Percentiles rank a stretch among this genome's conserved stretches.
Evolutionary conservation across 306 rosid genomes (phyloP).

Genomic region (Quercus berberidifolia): DNA sequence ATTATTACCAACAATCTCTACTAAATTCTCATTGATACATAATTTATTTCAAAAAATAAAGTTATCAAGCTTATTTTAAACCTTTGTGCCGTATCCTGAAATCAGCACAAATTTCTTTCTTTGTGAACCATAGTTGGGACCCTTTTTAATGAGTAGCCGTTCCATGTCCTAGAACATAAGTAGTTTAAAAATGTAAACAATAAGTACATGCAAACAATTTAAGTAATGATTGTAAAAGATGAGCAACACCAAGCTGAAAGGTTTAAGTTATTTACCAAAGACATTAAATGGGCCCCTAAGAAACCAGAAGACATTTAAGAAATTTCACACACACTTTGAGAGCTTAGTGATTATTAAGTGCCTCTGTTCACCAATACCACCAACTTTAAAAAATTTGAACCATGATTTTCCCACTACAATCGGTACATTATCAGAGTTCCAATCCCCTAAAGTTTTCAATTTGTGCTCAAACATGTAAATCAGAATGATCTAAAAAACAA

Average conservation of each 20-base stretch:
- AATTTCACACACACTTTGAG: too few species aligned
- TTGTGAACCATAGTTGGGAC: constrained; percentile 72
- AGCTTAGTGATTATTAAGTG: too few species aligned
- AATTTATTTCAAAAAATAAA: background rate
- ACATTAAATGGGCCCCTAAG: background rate
- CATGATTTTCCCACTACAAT: too few species aligned
- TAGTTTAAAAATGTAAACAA: constrained; percentile 5
- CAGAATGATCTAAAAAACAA: too few species aligned
- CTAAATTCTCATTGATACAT: background rate
- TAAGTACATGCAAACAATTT: background rate
- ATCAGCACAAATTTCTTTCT: constrained; percentile 77
- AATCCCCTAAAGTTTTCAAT: too few species aligned
- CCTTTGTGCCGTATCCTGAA: constrained; percentile 76
- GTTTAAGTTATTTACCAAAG: background rate
- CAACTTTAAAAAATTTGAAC: too few species aligned
- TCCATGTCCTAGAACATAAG: constrained; percentile 59
- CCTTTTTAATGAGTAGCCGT: constrained; percentile 62
- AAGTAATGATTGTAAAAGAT: background rate
- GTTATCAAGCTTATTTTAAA: constrained; percentile 12
- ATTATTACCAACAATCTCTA: background rate
- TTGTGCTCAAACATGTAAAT: too few species aligned
- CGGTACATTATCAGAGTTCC: too few species aligned
- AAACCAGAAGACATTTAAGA: too few species aligned
- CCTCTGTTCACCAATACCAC: too few species aligned
- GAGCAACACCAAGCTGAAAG: background rate